phyloP scores from a whole-genome alignment of 192 early-diverging fungal species.

The Chytriomyces hyalinus region DNA sequence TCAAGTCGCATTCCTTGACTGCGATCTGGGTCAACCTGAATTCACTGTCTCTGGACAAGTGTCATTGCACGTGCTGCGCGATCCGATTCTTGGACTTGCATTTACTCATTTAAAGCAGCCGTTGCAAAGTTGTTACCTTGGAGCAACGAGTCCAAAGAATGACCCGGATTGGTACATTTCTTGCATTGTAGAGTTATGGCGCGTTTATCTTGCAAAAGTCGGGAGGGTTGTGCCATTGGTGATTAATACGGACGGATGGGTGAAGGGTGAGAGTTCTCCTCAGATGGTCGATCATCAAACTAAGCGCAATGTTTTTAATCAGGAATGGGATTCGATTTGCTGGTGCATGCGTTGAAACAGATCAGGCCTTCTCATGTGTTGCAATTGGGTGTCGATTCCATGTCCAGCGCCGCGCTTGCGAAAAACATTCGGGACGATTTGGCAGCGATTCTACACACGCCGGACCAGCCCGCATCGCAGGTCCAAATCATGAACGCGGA shows the following conservation, averaged over 20 bases:
- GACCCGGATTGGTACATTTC: slow-evolving; percentile 83
- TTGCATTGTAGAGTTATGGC: slow-evolving; percentile 67
- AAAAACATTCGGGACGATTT: slow-evolving; percentile 28
- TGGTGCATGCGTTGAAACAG: slow-evolving; percentile 67
- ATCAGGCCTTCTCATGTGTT: slow-evolving; percentile 74
- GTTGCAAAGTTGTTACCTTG: slow-evolving; percentile 75
- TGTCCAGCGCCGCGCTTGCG: neutral
- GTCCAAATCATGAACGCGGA: slow-evolving; percentile 40
- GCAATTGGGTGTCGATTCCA: slow-evolving; percentile 43
- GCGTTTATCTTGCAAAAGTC: slow-evolving; percentile 60
- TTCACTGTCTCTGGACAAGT: slow-evolving; percentile 81
- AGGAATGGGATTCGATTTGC: slow-evolving; percentile 83
- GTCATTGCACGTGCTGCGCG: slow-evolving; percentile 72
- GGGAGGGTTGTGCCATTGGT: slow-evolving; percentile 72
- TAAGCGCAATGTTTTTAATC: slow-evolving; percentile 10
- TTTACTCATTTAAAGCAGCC: slow-evolving; percentile 76
- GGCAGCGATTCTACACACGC: neutral
- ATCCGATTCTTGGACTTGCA: slow-evolving; percentile 78
- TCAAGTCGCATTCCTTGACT: slow-evolving; percentile 83
- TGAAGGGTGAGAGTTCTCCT: slow-evolving; percentile 63
- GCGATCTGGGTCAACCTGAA: slow-evolving; percentile 92
- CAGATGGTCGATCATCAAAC: too few species aligned
- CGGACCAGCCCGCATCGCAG: neutral
- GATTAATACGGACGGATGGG: slow-evolving; percentile 95
- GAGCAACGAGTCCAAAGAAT: slow-evolving; percentile 73